Evolutionary conservation across 2,329 filamentous ascomycete species (phyloP), one percentile per base, ranked within the genome.

Genomic region (Sporothrix dimorphospora): DNA sequence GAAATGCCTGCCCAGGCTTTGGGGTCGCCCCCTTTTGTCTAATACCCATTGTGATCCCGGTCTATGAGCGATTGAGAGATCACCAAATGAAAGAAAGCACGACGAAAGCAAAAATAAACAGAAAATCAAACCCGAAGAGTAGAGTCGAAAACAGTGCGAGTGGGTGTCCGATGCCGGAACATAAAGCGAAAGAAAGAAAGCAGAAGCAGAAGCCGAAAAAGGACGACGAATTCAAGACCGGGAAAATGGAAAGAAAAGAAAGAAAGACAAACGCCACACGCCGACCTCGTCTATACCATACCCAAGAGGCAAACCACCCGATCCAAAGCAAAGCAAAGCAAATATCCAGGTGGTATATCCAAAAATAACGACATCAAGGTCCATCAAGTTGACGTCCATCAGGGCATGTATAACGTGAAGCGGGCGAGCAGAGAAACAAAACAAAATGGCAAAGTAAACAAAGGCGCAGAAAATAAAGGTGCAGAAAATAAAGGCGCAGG

Each of bases 351-450:
- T 49, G 45, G 24, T 66, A 49, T 53, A 49, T 34, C 30, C 45
- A 51, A 66, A 47, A 49, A 30, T 21, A 24, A 47, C 19, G 42
- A 5, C 38, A 19, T 45, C 38, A 65, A 65, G 14, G 21, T 65
- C 59, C 38, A 40, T 45, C 38, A 27, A 27, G 11, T 9, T 14
- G 12, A 8, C 21, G 59, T 27, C 16, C 45, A 49, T 53, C 9
- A 21, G 65, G 65, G 65, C 45, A 51, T 70, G 24, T 55, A n/a
- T 14, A 63, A 45, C 16, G 14, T 27, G 45, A 21, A 30, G n/a
- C 4, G 6, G 5, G 45, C 73, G 77, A 76, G 76, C 8, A 63
- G 12, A 63, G 12, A 30, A 19, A 21, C 76, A 75, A 79, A 78
- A 75, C 76, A 72, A 72, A 71, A 55, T 12, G 21, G 19, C n/a